Conservation (phyloP, 2,329 filamentous ascomycete species). For the Colletotrichum plurivorum region DNA sequence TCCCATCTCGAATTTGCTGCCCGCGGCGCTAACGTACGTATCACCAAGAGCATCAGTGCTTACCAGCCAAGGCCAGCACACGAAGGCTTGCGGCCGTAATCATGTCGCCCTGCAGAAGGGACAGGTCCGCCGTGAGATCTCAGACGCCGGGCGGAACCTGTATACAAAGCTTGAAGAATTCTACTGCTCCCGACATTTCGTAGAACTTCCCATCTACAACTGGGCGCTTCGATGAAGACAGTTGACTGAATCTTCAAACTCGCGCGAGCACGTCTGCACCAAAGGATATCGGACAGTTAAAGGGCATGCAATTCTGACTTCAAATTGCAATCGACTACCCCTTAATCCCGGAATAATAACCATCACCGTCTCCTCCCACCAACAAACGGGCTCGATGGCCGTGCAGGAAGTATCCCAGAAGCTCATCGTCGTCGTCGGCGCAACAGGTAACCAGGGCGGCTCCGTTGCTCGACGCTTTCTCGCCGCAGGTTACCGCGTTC, state of each 20-base stretch:
- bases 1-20: background rate
- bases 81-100: background rate
- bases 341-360: no score
- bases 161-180: no score
- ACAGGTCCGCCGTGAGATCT: slow-evolving; percentile 1
- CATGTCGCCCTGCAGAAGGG: background rate
- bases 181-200: no score
- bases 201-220: no score
- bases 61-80: background rate
- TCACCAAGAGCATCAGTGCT: background rate
- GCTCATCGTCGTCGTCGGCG: slow-evolving; percentile 61
- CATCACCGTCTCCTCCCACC: background rate
- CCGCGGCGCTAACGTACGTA: background rate
- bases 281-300: no score
- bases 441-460: slow-evolving; percentile 66
- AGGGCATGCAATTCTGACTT: no score
- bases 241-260: no score
- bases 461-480: slow-evolving; percentile 65
- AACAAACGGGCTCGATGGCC: background rate
- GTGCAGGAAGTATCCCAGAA: slow-evolving; percentile 43
- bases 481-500: slow-evolving; percentile 58
- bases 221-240: no score
- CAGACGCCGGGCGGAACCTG: no score
- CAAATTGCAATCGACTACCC: no score
- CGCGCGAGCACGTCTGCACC: no score